Base-by-base conservation (phyloP, 2,329 filamentous ascomycete genomes). In the Colletotrichum sp. region DNA sequence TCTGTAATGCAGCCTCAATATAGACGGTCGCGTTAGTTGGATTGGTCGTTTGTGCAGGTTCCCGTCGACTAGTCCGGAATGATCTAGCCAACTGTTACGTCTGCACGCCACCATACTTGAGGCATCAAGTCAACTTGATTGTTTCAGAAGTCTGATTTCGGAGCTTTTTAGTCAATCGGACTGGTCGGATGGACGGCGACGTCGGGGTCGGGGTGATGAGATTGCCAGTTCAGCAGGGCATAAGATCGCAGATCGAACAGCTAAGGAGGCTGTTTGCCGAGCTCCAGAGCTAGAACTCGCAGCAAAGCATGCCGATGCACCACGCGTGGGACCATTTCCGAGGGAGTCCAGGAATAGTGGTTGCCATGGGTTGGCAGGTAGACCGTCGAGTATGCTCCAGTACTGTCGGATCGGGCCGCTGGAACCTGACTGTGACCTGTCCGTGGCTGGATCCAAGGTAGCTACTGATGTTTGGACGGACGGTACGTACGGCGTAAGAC, bases 11-110 rank as follows among this genome's bases (percentile, higher is more conserved):
- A 76, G 76, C 76, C 57, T 78, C 79, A 80, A 81, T 79, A 80
- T 80, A 72, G 69, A 69, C 67, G 76, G 73, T 78, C 76, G 74
- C 75, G 43, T 66, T 59, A 73, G 65, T 59, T 55, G 70, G 66
- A 69, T 66, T 51, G 43, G 78, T 82, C 78, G 79, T 82, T 80
- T 83, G 83, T 82, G 84, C 82, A 82, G 78, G 80, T 80, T 82
- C 79, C 84, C 84, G 83, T 61, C n/a, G 51, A 65, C 81, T 76
- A 78, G 78, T 77, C 79, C 78, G 78, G 80, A 78, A 78, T 77
- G 77, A 79, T 78, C 64, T 63, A 68, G 67, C 27, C 63, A 65
- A 61, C 21, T 72, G 69, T 70, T 57, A 31, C 57, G 54, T 55
- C 69, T 65, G 69, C 72, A 62, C 68, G 54, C 54, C 72, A 70